Conservation (phyloP, 2,329 filamentous ascomycete species). For the Lasiodiplodia sp. region DNA sequence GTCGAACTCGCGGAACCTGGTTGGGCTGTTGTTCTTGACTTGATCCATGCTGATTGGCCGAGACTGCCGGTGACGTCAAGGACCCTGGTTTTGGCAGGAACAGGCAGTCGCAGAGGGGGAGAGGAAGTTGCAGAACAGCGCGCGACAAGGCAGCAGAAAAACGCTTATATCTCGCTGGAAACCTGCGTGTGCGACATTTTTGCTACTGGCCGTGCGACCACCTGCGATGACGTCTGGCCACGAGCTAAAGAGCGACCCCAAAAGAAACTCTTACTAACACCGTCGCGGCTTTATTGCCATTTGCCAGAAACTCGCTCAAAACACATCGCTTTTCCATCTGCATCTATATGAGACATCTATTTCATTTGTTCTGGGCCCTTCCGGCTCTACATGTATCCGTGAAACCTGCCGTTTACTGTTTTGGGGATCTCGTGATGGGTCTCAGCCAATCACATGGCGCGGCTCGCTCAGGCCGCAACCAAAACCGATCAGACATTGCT, state of each 20-base stretch:
- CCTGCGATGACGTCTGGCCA: conserved; percentile 20
- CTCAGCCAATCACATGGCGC: not conserved
- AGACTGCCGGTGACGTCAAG: conserved; percentile 14
- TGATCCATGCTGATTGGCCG: conserved; percentile 6
- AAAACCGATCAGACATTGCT: not conserved
- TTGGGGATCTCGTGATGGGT: conserved; percentile 12
- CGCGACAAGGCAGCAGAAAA: not conserved
- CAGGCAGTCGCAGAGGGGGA: not conserved
- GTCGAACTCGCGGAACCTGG: conserved; percentile 4
- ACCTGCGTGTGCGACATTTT: not conserved
- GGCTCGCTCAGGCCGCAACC: not conserved
- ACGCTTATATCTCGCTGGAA: conserved; percentile 15
- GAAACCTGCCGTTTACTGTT: conserved; percentile 1
- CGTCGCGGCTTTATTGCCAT: conserved; percentile 18
- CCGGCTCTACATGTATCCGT: not conserved
- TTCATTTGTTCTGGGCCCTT: not conserved
- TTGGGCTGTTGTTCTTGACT: conserved; percentile 3
- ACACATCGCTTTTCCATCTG: not conserved
- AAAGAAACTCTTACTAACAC: not conserved
- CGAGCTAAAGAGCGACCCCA: not conserved
- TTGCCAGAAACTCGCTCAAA: not conserved
- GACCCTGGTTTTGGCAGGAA: not conserved
- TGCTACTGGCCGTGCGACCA: not conserved
- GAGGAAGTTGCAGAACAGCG: not conserved
- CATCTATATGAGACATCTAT: not conserved